A percentile compares a stretch with the other conserved stretches of the same genome.
Evolutionary conservation across 352 stramenopile genomes (phyloP).

Genomic region (Aphanomyces invadans): DNA sequence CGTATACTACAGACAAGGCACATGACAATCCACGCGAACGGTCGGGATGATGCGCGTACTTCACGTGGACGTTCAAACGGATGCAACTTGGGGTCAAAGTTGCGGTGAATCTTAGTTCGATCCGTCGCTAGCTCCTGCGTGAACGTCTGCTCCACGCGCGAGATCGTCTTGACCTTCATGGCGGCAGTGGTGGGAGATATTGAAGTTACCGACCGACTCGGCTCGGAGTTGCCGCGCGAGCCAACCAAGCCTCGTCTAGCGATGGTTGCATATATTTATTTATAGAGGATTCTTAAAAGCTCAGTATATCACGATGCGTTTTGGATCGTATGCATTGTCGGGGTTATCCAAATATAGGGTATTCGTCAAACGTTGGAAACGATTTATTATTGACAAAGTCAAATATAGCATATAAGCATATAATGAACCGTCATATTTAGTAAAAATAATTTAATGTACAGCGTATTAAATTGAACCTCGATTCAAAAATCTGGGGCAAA

Average conservation of each 20-base stretch:
- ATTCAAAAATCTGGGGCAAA: no score
- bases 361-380: no score
- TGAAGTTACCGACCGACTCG: constrained; percentile 3
- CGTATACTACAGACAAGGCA: constrained; percentile 85
- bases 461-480: no score
- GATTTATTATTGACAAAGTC: no score
- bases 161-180: constrained; percentile 99
- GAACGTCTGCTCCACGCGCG: constrained; percentile 90
- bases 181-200: background rate
- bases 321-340: no score
- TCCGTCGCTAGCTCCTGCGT: constrained; percentile 88
- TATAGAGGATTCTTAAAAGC: background rate
- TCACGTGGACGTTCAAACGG: constrained; percentile 88
- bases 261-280: background rate
- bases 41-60: no score
- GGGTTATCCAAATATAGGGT: background rate
- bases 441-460: no score
- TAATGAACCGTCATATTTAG: no score
- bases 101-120: constrained; percentile 95
- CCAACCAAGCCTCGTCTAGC: background rate
- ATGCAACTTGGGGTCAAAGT: constrained; percentile 93
- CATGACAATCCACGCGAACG: no score
- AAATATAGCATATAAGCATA: no score
- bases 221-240: background rate
- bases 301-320: no score